Evolutionary conservation across 352 stramenopile genomes (phyloP).

Genomic region (Phytophthora kernoviae): DNA sequence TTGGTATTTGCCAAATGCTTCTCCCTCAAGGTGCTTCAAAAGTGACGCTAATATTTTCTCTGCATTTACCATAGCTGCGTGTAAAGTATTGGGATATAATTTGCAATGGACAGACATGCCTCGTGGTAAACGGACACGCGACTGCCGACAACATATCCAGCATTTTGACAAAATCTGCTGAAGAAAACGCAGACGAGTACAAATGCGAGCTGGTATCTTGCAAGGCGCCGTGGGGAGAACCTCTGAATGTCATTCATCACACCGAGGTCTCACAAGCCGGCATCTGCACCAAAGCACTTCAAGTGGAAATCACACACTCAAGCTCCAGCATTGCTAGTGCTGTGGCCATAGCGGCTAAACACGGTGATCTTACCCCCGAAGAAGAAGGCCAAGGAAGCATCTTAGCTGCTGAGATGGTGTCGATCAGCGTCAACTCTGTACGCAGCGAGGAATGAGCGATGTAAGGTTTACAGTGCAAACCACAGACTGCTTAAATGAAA

Average conservation of each 20-base stretch:
- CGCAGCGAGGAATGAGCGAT: constrained; percentile 1
- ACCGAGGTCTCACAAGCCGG: constrained; percentile 52
- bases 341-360: constrained; percentile 12
- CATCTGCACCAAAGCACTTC: constrained; percentile 38
- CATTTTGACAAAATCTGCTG: constrained; percentile 37
- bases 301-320: constrained; percentile 11
- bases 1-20: constrained; percentile 14
- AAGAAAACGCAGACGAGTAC: constrained; percentile 52
- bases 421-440: constrained; percentile 26
- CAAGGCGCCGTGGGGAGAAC: constrained; percentile 40
- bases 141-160: constrained; percentile 36
- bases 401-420: constrained; percentile 43
- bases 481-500: too few species aligned
- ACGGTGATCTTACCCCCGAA: constrained; percentile 22
- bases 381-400: constrained; percentile 33
- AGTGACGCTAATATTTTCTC: not conserved
- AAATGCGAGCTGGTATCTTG: constrained; percentile 66
- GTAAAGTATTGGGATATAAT: constrained; percentile 47
- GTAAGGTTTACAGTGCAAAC: not conserved
- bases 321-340: not conserved
- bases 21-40: not conserved
- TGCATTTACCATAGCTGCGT: constrained; percentile 23
- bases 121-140: constrained; percentile 37
- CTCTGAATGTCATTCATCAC: constrained; percentile 37
- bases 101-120: constrained; percentile 39